phyloP scores from a whole-genome alignment of 495 filamentous ascomycete species.

The Acidiella bohemica region DNA sequence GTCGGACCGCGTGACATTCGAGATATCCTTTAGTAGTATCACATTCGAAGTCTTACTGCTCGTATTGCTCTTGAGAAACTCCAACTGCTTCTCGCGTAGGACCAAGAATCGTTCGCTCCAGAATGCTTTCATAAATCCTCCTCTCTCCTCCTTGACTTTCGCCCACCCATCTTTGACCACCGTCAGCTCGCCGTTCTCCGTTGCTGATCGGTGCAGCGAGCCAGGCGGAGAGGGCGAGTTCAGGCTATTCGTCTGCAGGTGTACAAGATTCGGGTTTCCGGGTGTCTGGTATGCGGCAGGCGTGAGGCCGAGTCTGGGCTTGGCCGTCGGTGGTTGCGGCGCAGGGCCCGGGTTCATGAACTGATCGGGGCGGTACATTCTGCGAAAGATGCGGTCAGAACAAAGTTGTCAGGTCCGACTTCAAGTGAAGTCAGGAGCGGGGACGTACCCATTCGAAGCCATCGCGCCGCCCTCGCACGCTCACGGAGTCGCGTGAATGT shows the following conservation, averaged over 20 bases:
- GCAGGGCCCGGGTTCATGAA: constrained; percentile 98
- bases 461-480: no score
- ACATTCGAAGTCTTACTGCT: constrained; percentile 62
- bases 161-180: constrained; percentile 85
- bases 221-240: constrained; percentile 53
- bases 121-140: constrained; percentile 55
- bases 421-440: no score
- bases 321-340: constrained; percentile 74
- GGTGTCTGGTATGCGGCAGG: constrained; percentile 54
- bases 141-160: constrained; percentile 69
- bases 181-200: constrained; percentile 36
- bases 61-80: constrained; percentile 81
- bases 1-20: constrained; percentile 74
- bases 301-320: constrained; percentile 61
- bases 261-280: constrained; percentile 37
- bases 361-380: constrained; percentile 33
- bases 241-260: constrained; percentile 50
- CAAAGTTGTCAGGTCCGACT: no score
- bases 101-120: constrained; percentile 88
- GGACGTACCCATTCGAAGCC: no score
- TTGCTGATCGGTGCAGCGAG: constrained; percentile 19
- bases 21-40: constrained; percentile 70
- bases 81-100: constrained; percentile 72
- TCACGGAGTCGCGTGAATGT: no score
- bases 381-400: no score